A percentile compares a stretch with the other conserved stretches of the same genome.
phyloP scores from a whole-genome alignment of 2,329 filamentous ascomycete genomes.

The Fusarium foetens region DNA sequence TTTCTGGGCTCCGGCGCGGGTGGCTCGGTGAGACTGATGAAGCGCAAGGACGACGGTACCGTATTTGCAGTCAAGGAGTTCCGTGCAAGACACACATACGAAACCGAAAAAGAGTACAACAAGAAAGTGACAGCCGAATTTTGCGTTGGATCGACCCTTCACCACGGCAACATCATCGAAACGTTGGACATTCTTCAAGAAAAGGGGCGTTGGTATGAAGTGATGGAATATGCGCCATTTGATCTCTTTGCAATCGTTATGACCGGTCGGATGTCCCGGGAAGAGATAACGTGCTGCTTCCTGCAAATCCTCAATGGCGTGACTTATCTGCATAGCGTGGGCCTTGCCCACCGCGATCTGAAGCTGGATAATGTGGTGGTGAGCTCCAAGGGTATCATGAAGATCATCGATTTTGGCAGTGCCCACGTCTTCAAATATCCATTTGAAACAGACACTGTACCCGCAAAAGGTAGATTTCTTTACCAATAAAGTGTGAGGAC shows the following conservation, averaged over 20 bases:
- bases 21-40: conserved; percentile 93
- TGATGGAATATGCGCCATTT: conserved; percentile 98
- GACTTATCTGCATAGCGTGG: conserved; percentile 93
- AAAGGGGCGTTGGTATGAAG: conserved; percentile 94
- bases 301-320: conserved; percentile 95
- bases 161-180: conserved; percentile 98
- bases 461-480: conserved; percentile 50
- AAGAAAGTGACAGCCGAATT: conserved; percentile 99
- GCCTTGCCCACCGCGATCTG: conserved; percentile 91
- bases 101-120: conserved; percentile 93
- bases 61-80: conserved; percentile 99
- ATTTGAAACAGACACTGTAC: conserved; percentile 77
- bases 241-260: conserved; percentile 98
- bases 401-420: conserved; percentile 98
- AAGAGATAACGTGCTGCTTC: conserved; percentile 91
- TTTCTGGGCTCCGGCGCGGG: conserved; percentile 94
- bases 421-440: conserved; percentile 97
- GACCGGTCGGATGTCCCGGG: conserved; percentile 95
- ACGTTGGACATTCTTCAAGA: conserved; percentile 97
- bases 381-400: conserved; percentile 97
- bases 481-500: not conserved
- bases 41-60: conserved; percentile 88
- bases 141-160: conserved; percentile 94
- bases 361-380: conserved; percentile 99
- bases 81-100: conserved; percentile 88